A percentile compares a stretch with the other conserved stretches of the same genome.
phyloP scores from a whole-genome alignment of 495 filamentous ascomycete genomes.

The Aspergillus diversus region DNA sequence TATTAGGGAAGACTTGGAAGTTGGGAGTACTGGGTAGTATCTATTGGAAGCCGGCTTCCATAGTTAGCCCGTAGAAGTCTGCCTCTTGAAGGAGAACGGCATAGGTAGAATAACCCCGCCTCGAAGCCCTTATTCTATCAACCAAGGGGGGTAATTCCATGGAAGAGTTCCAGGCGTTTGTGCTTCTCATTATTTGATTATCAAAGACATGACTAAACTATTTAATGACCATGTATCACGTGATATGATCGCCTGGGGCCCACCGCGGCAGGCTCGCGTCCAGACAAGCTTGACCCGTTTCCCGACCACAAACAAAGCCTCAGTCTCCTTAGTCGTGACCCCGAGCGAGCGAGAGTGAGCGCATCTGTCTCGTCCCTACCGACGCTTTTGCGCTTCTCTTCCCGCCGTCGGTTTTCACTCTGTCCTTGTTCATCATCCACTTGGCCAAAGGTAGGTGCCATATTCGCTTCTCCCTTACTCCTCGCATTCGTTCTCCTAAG shows the following conservation, averaged over 20 bases:
- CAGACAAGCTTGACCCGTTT: conserved; percentile 10
- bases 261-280: conserved; percentile 15
- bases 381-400: not conserved
- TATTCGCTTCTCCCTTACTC: not conserved
- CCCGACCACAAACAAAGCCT: conserved; percentile 21
- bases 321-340: conserved; percentile 1
- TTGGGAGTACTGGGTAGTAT: too few species aligned
- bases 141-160: too few species aligned
- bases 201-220: not conserved
- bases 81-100: too few species aligned
- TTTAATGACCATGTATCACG: not conserved
- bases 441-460: not conserved
- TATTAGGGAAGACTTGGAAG: too few species aligned
- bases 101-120: too few species aligned
- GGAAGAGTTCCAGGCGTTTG: too few species aligned
- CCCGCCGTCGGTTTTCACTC: not conserved
- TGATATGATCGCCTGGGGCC: conserved; percentile 15
- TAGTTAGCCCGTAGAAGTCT: too few species aligned
- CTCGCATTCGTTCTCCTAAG: conserved; percentile 1
- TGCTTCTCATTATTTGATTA: not conserved
- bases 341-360: not conserved
- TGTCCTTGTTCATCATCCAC: not conserved
- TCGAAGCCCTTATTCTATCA: too few species aligned
- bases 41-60: too few species aligned
- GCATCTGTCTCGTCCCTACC: not conserved